Percentiles rank a stretch among this genome's conserved stretches.
Conservation (phyloP, 805 yeast species). For the Candida pseudofarinosa region DNA sequence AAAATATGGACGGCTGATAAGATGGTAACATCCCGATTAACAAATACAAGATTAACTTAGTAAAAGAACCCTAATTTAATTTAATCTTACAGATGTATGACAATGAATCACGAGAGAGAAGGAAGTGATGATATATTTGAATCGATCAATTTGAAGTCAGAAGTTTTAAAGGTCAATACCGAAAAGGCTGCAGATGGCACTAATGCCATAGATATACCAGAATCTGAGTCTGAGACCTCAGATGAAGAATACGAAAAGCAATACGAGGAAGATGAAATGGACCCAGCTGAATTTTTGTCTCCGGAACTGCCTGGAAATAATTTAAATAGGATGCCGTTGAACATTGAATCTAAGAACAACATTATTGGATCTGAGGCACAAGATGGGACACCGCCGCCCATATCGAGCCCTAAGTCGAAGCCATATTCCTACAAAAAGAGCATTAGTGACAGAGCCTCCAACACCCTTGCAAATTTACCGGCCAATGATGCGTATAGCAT, state of each 20-base stretch:
- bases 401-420: background rate
- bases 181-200: background rate
- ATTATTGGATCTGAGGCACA: background rate
- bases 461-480: background rate
- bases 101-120: background rate
- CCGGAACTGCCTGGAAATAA: slow-evolving; percentile 10
- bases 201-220: background rate
- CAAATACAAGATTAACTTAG: too few relatives aligned
- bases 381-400: background rate
- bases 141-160: slow-evolving; percentile 7
- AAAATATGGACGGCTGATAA: background rate
- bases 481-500: background rate
- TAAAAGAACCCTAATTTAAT: too few relatives aligned
- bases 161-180: background rate
- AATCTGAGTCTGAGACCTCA: slow-evolving; percentile 6
- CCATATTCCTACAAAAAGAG: background rate
- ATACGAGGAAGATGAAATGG: slow-evolving; percentile 13
- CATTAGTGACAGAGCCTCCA: background rate
- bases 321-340: background rate
- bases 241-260: slow-evolving; percentile 5
- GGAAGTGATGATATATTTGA: slow-evolving; percentile 6
- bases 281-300: slow-evolving; percentile 21
- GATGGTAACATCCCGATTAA: too few relatives aligned
- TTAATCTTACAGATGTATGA: background rate
- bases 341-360: background rate